phyloP scores from a whole-genome alignment of 108 stramenopile species.

The Nitzschia inconspicua region DNA sequence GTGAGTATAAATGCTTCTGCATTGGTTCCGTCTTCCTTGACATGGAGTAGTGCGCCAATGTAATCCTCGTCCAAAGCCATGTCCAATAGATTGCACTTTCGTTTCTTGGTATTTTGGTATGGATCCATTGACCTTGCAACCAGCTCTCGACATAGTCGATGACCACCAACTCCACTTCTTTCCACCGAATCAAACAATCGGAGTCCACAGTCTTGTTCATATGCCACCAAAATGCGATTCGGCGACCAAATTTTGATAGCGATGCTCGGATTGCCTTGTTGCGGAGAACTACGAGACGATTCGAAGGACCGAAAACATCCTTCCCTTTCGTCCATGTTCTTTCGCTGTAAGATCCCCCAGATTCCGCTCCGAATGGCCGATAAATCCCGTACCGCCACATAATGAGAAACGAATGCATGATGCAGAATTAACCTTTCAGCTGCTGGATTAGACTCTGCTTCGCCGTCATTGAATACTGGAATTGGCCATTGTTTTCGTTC shows the following conservation, averaged over 20 bases:
- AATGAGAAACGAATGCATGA: slow-evolving; percentile 33
- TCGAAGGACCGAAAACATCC: slow-evolving; percentile 32
- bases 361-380: slow-evolving; percentile 22
- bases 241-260: slow-evolving; percentile 32
- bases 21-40: slow-evolving; percentile 5
- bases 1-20: slow-evolving; percentile 13
- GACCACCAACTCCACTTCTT: neutral
- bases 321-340: slow-evolving; percentile 14
- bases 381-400: slow-evolving; percentile 31
- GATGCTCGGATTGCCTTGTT: slow-evolving; percentile 9
- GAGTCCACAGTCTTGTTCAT: slow-evolving; percentile 36
- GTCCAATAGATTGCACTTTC: slow-evolving; percentile 25
- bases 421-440: slow-evolving; percentile 9
- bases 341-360: slow-evolving; percentile 4
- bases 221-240: slow-evolving; percentile 31
- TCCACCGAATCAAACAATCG: slow-evolving; percentile 37
- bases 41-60: slow-evolving; percentile 44
- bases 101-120: slow-evolving; percentile 30
- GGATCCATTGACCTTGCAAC: slow-evolving; percentile 37
- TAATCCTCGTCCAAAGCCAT: slow-evolving; percentile 38
- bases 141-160: slow-evolving; percentile 27
- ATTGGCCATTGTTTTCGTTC: slow-evolving; percentile 42
- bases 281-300: slow-evolving; percentile 18
- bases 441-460: neutral
- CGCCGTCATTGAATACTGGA: neutral